Evolutionary conservation across 202 grass and related monocot species (phyloP).

Genomic region (Brachypodium distachyon): DNA sequence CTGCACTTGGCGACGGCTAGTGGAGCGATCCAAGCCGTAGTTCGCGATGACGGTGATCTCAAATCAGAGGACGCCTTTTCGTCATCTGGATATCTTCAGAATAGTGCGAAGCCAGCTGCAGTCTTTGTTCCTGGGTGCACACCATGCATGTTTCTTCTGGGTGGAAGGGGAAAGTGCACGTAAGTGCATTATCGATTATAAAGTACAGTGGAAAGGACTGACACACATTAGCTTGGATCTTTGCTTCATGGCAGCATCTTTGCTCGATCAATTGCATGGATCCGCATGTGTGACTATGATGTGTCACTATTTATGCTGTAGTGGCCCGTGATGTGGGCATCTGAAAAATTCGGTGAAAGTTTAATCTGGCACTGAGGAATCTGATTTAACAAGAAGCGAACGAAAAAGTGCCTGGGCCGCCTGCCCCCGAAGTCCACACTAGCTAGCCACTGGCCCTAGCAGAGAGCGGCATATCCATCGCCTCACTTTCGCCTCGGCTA

Average conservation of each 20-base stretch:
- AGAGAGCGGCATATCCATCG: not conserved
- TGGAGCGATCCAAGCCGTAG: not conserved
- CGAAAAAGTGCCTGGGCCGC: not conserved
- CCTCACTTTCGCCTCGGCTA: not conserved
- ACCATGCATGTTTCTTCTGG: not conserved
- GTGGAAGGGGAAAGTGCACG: not conserved
- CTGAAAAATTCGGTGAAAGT: not conserved
- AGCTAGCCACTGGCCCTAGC: slow-evolving; percentile 5
- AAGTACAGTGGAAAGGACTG: not conserved
- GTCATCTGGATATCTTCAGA: not conserved
- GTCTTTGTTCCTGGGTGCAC: not conserved
- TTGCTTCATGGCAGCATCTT: not conserved
- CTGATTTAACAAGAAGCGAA: not conserved
- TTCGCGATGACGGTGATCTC: slow-evolving; percentile 36
- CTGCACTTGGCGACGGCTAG: not conserved
- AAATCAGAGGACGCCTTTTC: not conserved
- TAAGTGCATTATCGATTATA: not conserved
- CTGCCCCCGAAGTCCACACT: not conserved
- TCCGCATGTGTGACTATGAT: not conserved
- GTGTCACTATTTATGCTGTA: not conserved
- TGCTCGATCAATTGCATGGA: not conserved
- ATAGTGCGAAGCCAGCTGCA: slow-evolving; percentile 25
- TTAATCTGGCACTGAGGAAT: not conserved
- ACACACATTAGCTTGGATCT: not conserved
- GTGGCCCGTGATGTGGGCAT: slow-evolving; percentile 16